These are phyloP conservation scores for Pichia rugopelliculosa DNA, from an alignment of 805 yeast genomes.

Conservation along the genomic window DNA sequence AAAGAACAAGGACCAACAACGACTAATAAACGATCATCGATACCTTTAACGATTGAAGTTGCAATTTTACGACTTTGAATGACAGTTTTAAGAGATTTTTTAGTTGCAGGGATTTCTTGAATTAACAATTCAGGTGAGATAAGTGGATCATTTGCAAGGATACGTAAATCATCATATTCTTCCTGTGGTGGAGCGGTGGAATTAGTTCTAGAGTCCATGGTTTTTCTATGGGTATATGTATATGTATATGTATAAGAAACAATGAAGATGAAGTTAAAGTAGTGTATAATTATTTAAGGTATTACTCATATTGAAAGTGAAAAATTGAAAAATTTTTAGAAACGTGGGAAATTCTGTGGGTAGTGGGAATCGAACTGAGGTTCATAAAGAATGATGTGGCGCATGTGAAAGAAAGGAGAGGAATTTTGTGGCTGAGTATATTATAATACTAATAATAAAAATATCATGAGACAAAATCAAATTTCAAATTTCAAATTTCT, in stretches of 20 bases:
- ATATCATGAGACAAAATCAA: no score
- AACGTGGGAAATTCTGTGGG: no score
- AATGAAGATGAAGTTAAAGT: no score
- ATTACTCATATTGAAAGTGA: no score
- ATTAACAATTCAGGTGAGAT: constrained; percentile 89
- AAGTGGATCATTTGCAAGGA: constrained; percentile 88
- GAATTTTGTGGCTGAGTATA: no score
- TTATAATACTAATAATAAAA: no score
- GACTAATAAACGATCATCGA: constrained; percentile 77
- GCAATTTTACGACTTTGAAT: constrained; percentile 73
- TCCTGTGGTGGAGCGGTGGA: constrained; percentile 46
- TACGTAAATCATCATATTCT: constrained; percentile 67
- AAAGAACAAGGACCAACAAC: constrained; percentile 97
- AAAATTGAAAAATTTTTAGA: neutral
- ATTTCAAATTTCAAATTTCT: no score
- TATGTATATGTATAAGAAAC: no score
- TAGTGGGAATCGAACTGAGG: no score
- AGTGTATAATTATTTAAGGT: no score
- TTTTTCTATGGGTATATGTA: neutral
- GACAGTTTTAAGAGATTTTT: constrained; percentile 53
- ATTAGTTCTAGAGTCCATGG: constrained; percentile 8
- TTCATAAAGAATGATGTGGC: no score
- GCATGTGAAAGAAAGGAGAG: no score
- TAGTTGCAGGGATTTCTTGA: constrained; percentile 67
- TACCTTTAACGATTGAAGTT: constrained; percentile 60